These are phyloP conservation scores for Mortierella sp. DNA, from an alignment of 371 early-diverging fungal species.

Conservation along the genomic window DNA sequence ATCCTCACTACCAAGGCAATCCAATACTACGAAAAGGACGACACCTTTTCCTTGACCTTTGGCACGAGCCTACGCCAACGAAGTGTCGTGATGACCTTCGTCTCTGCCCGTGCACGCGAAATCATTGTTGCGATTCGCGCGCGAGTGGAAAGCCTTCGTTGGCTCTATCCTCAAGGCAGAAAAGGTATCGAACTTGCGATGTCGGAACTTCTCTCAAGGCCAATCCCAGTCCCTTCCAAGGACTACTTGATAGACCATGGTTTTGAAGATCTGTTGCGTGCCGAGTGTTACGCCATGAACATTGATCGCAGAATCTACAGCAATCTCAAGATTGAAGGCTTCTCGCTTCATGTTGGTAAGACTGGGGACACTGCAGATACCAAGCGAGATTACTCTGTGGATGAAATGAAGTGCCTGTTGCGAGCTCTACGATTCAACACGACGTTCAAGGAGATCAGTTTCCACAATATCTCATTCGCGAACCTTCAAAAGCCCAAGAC, in stretches of 20 bases:
- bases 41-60: slow-evolving; percentile 37
- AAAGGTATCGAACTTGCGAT: slow-evolving; percentile 45
- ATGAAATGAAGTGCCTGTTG: slow-evolving; percentile 50
- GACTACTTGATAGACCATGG: slow-evolving; percentile 42
- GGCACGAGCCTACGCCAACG: slow-evolving; percentile 49
- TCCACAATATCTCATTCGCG: slow-evolving; percentile 35
- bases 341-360: slow-evolving; percentile 21
- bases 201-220: slow-evolving; percentile 24
- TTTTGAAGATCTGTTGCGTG: slow-evolving; percentile 45
- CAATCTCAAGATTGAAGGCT: slow-evolving; percentile 33
- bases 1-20: slow-evolving; percentile 35
- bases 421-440: slow-evolving; percentile 51
- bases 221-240: slow-evolving; percentile 48
- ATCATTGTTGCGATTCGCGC: slow-evolving; percentile 50
- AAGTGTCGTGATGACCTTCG: slow-evolving; percentile 47
- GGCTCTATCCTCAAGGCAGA: slow-evolving; percentile 41
- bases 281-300: slow-evolving; percentile 40
- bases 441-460: slow-evolving; percentile 49
- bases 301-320: slow-evolving; percentile 33
- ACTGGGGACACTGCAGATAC: slow-evolving; percentile 20
- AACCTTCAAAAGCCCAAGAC: slow-evolving; percentile 35
- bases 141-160: slow-evolving; percentile 41
- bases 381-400: slow-evolving; percentile 35
- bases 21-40: slow-evolving; percentile 46
- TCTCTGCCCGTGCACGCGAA: slow-evolving; percentile 43